Evolutionary conservation across 2,329 filamentous ascomycete species (phyloP), one percentile per base, ranked within the genome.

Genomic region (Beauveria rudraprayagi): DNA sequence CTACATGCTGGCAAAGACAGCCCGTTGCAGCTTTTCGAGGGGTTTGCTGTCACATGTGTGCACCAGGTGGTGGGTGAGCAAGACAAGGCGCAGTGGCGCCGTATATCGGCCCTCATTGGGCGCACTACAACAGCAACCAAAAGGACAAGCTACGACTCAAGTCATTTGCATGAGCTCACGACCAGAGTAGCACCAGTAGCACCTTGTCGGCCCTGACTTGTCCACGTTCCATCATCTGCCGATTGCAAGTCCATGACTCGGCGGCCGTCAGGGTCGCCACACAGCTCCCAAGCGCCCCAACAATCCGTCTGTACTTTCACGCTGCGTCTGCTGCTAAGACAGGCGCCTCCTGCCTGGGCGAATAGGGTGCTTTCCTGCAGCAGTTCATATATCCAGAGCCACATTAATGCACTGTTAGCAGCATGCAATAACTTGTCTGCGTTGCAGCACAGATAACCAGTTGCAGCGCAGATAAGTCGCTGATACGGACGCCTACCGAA

Each of bases 221-320:
- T 14, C 4, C 16, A 30, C 11, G 11, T 34, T 43, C 17, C 30
- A 24, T 55, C 22, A 43, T 50, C 28, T 50, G 22, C 57, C 40
- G 50, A 53, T 47, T 37, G n/a, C 34, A 59, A 41, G 17, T 22
- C 16, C 56, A 50, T 58, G 56, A 59, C 56, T 59, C 47, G 57
- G 17, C 40, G 10, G 14, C 24, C 28, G 34, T 44, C 48, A 46
- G 41, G 28, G 48, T 44, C 40, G 28, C 24, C 17, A 19, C 11
- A 28, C 26, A 34, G 30, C 30, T 34, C 11, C 10, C 30, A 37
- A 44, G 41, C 47, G 37, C n/a, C 37, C 22, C 26, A 9, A 24
- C 10, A n/a, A 22, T 60, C n/a, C 8, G 10, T 53, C 19, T 43
- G 7, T 37, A 60, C 37, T 48, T 22, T 6, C 44, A 56, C 16